Conservation (phyloP, 2,329 filamentous ascomycete genomes). For the Dactylonectria macrodidyma region DNA sequence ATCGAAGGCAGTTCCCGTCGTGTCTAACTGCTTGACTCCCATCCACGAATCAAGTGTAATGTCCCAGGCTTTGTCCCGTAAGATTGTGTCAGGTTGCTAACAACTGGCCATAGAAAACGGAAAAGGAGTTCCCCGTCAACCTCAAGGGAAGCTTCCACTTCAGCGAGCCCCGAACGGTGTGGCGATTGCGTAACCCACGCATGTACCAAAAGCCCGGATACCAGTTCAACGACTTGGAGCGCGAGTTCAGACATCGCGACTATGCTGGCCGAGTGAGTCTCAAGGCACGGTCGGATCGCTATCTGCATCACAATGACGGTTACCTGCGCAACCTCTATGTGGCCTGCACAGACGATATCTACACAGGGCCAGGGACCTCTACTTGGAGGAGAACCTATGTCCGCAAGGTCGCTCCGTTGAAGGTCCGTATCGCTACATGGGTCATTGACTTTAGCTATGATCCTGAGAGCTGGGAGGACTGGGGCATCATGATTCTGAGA, state of each 20-base stretch:
- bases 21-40: slow-evolving; percentile 3
- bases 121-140: slow-evolving; percentile 46
- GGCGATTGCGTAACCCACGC: slow-evolving; percentile 40
- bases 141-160: slow-evolving; percentile 45
- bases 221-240: slow-evolving; percentile 34
- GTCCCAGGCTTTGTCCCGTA: neutral
- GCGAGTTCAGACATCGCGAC: slow-evolving; percentile 41
- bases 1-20: slow-evolving; percentile 35
- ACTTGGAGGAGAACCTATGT: slow-evolving; percentile 49
- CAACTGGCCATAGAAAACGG: slow-evolving; percentile 28
- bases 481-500: slow-evolving; percentile 44
- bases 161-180: slow-evolving; percentile 38
- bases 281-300: slow-evolving; percentile 45
- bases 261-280: slow-evolving; percentile 42
- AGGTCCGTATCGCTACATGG: slow-evolving; percentile 47
- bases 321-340: slow-evolving; percentile 48
- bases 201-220: slow-evolving; percentile 45
- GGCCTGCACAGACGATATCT: slow-evolving; percentile 44
- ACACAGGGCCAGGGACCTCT: slow-evolving; percentile 42
- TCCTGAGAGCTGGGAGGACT: slow-evolving; percentile 45
- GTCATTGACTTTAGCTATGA: slow-evolving; percentile 47
- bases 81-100: slow-evolving; percentile 28
- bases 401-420: slow-evolving; percentile 45
- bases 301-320: slow-evolving; percentile 45
- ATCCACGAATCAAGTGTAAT: slow-evolving; percentile 15